These are phyloP conservation scores for Exidia glandulosa DNA, from an alignment of 768 basidiomycete genomes.

Conservation along the genomic window DNA sequence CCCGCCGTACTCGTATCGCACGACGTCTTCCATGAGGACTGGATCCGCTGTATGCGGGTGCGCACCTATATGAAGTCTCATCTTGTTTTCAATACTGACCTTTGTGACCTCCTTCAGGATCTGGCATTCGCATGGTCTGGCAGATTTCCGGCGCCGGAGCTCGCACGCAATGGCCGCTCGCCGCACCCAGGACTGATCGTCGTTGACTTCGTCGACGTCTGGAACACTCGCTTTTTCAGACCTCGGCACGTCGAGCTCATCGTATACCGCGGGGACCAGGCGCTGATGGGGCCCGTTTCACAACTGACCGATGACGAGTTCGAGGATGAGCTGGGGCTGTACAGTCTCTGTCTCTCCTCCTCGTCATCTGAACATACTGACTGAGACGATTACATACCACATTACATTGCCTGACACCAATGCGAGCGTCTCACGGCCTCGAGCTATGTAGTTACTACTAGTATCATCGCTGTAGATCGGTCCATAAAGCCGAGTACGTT, in stretches of 20 bases:
- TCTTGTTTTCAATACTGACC: not conserved
- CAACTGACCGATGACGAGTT: slow-evolving; percentile 22
- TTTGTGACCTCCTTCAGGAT: slow-evolving; percentile 43
- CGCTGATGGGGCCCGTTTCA: slow-evolving; percentile 53
- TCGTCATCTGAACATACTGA: too few species aligned
- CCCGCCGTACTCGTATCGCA: slow-evolving; percentile 61
- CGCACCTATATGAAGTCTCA: slow-evolving; percentile 13
- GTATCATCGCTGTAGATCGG: too few species aligned
- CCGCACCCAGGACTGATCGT: slow-evolving; percentile 49
- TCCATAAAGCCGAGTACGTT: too few species aligned
- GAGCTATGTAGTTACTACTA: too few species aligned
- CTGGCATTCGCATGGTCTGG: slow-evolving; percentile 65
- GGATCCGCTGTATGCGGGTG: slow-evolving; percentile 71
- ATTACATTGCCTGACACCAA: too few species aligned
- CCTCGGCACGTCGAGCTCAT: slow-evolving; percentile 67
- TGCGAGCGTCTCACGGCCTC: too few species aligned
- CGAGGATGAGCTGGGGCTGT: slow-evolving; percentile 2
- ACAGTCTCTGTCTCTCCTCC: not conserved
- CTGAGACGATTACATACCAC: too few species aligned
- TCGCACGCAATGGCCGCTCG: slow-evolving; percentile 33
- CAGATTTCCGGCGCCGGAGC: slow-evolving; percentile 53
- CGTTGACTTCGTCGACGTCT: slow-evolving; percentile 65
- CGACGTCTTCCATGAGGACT: slow-evolving; percentile 69
- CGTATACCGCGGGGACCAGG: slow-evolving; percentile 69
- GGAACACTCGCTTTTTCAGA: slow-evolving; percentile 70